A percentile compares a stretch with the other conserved stretches of the same genome.
These are phyloP conservation scores for Microdochium paspali DNA, from an alignment of 2,329 filamentous ascomycete genomes.

Conservation along the genomic window DNA sequence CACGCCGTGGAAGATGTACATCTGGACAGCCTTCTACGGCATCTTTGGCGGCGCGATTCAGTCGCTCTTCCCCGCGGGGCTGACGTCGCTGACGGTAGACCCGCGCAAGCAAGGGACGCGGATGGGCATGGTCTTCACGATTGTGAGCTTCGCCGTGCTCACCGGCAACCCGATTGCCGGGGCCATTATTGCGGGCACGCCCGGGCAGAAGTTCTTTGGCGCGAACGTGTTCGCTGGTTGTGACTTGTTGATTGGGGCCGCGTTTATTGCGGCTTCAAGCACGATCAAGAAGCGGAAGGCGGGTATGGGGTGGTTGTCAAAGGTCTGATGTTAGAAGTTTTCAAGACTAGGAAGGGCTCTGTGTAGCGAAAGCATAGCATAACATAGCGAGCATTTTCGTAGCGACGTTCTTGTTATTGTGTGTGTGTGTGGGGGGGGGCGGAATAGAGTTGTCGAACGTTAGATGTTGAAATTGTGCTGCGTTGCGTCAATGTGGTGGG, in stretches of 20 bases:
- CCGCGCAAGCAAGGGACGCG: slow-evolving; percentile 40
- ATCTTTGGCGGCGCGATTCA: slow-evolving; percentile 55
- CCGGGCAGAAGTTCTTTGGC: slow-evolving; percentile 30
- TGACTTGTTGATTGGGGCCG: slow-evolving; percentile 29
- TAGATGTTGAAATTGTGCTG: background rate
- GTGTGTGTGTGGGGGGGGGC: no score
- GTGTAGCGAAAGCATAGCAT: no score
- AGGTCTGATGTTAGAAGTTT: slow-evolving; percentile 18
- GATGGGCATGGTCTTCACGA: slow-evolving; percentile 50
- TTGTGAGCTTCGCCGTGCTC: slow-evolving; percentile 43
- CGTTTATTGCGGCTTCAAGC: slow-evolving; percentile 28
- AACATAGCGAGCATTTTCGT: no score
- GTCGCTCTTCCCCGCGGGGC: slow-evolving; percentile 53
- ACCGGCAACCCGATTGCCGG: slow-evolving; percentile 43
- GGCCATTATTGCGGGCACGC: slow-evolving; percentile 30
- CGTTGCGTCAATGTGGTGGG: no score
- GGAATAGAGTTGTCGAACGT: background rate
- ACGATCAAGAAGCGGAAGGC: slow-evolving; percentile 25
- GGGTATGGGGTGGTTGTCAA: slow-evolving; percentile 27
- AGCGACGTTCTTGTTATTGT: no score
- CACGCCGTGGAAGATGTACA: slow-evolving; percentile 41
- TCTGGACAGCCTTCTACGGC: slow-evolving; percentile 55
- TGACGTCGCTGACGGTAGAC: slow-evolving; percentile 45
- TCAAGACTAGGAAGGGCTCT: no score
- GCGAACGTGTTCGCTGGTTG: slow-evolving; percentile 39